Evolutionary conservation across 768 basidiomycete species (phyloP), one percentile per base, ranked within the genome.

Genomic region (Auriculariales sp.): DNA sequence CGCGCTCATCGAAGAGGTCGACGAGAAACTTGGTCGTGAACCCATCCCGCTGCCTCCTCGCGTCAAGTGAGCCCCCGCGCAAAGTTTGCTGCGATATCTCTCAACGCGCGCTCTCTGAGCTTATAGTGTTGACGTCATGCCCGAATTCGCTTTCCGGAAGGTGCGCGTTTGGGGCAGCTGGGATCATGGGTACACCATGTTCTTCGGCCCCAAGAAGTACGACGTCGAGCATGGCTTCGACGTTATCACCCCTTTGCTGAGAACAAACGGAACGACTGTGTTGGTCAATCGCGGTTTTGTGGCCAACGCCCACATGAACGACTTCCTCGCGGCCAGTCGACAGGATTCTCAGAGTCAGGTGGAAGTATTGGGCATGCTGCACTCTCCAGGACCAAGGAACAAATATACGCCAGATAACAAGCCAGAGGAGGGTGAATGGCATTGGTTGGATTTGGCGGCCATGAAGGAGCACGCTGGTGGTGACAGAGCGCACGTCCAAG

Each of bases 281-380:
- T 71, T 98, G 19, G 84, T 99, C 47, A 88, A 98, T 65, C 79
- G 93, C 34, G 95, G 95, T 0, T 98, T 97, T 64, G 74, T 99
- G 24, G 61, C 74, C 34, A 71, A 71, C 44, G 79, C 81, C 7
- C 72, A 71, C 15, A 49, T 39, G 31, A 7, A 39, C 32, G 33
- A 32, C 30, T 28, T 51, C 56, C 25, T 30, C 36, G 12, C 25
- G 15, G n/a, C n/a, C n/a, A n/a, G n/a, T n/a, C 24, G 28, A 42
- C 58, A 28, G 53, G 61, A 52, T 62, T 55, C 28, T 60, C 64
- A 48, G 55, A 77, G 69, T 4, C 77, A 80, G 58, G 79, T 90
- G 1, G 74, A 87, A 54, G 63, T 97, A 2, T 64, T 86, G 28
- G 93, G 91, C 48, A 90, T 97, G 86, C 71, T 98, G 49, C 74